Evolutionary conservation across 768 basidiomycete genomes (phyloP), one percentile per base, ranked within the genome.

Genomic region (Lactarius vividus): DNA sequence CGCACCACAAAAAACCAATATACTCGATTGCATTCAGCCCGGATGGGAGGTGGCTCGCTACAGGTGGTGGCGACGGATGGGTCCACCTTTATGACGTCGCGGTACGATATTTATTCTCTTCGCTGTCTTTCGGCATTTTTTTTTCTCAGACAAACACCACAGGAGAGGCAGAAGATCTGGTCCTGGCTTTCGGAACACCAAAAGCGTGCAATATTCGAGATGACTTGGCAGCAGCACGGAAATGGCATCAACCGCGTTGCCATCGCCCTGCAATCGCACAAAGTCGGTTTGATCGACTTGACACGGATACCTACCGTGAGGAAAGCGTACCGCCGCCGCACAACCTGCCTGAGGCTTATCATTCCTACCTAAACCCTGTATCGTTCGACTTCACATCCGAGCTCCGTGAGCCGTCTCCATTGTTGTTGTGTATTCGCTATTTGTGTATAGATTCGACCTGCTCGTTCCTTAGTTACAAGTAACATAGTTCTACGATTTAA

Each of bases 1-100:
- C 75, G 7, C 89, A 92, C 68, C 91, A 94, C 76, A 84, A 78
- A 68, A 83, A 84, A 37, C 83, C 87, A 28, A 84, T 94, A 42
- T 95, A 88, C 74, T 83, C 89, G 1, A 72, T 94, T 35, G 77
- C 85, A 6, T 93, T 93, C 75, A 89, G 88, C 71, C 91, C 92
- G 0, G 81, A 85, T 58, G 91, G 92, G 0, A 79, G 79, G 57
- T 86, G 84, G 74, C 74, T 95, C 31, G 88, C 88, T 2, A 90
- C 90, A 16, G 93, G 90, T 1, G 84, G 89, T 65, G 89, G 88
- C 35, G 93, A 96, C 72, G 91, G 91, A 9, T 83, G 84, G 78
- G 71, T 95, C 62, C 80, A 87, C 70, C 77, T 96, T 31, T 95
- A 92, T 70, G 81, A 86, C 66, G 79, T 87, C 35, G 78, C 83